phyloP scores from a whole-genome alignment of 805 yeast genomes.

The Cyberlindnera americana region DNA sequence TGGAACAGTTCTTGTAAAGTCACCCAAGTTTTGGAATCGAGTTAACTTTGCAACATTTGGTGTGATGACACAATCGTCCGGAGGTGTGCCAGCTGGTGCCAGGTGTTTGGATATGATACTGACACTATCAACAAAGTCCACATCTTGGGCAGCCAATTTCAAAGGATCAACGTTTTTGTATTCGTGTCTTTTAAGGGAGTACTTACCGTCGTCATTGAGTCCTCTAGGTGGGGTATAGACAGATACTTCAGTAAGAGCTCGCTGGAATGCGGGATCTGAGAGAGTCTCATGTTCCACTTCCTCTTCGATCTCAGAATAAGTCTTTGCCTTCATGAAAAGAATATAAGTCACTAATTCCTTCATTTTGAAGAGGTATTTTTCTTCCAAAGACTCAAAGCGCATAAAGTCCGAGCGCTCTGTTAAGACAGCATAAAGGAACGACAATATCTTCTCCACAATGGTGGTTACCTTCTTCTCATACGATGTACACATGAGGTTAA shows the following conservation, averaged over 20 bases:
- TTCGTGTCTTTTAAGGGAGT: constrained; percentile 47
- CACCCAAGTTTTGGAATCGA: constrained; percentile 42
- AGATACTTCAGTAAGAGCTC: constrained; percentile 58
- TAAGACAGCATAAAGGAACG: constrained; percentile 63
- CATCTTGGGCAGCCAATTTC: constrained; percentile 40
- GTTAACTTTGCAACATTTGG: constrained; percentile 38
- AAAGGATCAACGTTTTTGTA: constrained; percentile 56
- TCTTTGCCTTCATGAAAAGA: constrained; percentile 48
- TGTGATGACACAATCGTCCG: constrained; percentile 40
- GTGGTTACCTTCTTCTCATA: constrained; percentile 46
- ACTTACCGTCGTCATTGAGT: constrained; percentile 63
- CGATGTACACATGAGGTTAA: constrained; percentile 38
- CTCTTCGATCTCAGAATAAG: constrained; percentile 49
- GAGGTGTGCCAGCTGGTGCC: constrained; percentile 25
- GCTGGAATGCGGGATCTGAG: constrained; percentile 50
- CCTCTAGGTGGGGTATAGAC: constrained; percentile 64
- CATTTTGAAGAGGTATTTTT: constrained; percentile 29
- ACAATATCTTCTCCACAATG: constrained; percentile 76
- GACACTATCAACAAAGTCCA: constrained; percentile 50
- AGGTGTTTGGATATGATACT: constrained; percentile 43
- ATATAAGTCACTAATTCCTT: constrained; percentile 45
- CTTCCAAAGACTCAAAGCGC: constrained; percentile 34
- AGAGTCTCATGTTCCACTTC: constrained; percentile 34
- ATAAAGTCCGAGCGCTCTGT: constrained; percentile 65
- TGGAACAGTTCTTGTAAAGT: constrained; percentile 45